These are phyloP conservation scores for Russula emetica DNA, from an alignment of 768 basidiomycete species.

Conservation along the genomic window DNA sequence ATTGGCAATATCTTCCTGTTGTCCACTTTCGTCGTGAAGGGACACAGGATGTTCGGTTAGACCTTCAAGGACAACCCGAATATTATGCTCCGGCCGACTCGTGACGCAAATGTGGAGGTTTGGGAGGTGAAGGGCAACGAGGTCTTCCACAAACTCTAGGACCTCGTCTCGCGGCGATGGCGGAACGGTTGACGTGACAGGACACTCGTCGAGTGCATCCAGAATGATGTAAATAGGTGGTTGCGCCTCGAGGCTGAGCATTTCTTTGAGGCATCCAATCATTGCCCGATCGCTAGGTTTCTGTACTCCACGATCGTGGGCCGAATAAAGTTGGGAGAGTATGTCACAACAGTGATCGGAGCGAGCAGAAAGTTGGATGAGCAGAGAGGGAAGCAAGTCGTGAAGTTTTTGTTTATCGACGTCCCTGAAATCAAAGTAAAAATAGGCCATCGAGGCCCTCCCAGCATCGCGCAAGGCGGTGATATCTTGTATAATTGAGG, in stretches of 20 bases:
- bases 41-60: background rate
- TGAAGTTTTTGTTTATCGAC: background rate
- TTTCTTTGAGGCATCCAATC: background rate
- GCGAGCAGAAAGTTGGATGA: background rate
- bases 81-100: conserved; percentile 10
- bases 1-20: background rate
- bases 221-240: background rate
- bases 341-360: background rate
- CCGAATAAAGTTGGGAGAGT: background rate
- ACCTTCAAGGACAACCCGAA: background rate
- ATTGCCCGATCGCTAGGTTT: background rate
- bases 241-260: background rate
- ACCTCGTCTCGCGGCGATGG: background rate
- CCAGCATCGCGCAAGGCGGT: background rate
- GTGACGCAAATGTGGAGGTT: conserved; percentile 5
- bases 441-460: background rate
- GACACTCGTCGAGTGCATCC: too few species aligned
- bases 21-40: conserved; percentile 2
- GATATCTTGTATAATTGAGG: background rate
- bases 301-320: background rate
- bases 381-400: background rate
- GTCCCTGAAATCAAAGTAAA: background rate
- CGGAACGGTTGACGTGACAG: too few species aligned
- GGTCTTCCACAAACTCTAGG: too few species aligned
- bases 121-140: background rate